Percentiles rank a stretch among this genome's conserved stretches.
These are phyloP conservation scores for Austroboletus novae-zelandiae DNA, from an alignment of 1,284 basidiomycete species.

Conservation along the genomic window DNA sequence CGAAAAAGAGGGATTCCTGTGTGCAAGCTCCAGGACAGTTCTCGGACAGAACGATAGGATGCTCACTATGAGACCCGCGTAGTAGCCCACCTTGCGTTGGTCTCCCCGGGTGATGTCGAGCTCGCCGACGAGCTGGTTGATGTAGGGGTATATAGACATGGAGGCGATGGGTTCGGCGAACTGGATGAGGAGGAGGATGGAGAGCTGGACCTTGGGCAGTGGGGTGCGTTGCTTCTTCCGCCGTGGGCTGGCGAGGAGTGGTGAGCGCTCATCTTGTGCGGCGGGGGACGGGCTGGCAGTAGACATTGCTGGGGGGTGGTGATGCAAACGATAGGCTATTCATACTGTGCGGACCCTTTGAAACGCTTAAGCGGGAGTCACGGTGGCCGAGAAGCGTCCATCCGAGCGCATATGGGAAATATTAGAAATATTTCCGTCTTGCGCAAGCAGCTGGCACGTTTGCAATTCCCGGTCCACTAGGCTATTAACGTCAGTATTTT, in stretches of 20 bases:
- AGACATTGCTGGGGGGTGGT: conserved; percentile 1
- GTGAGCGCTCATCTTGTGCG: conserved; percentile 9
- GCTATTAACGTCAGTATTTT: too few species aligned
- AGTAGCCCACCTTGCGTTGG: conserved; percentile 27
- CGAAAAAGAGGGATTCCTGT: conserved; percentile 73
- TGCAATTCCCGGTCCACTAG: too few species aligned
- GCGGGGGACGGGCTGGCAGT: background rate
- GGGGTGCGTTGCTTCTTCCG: conserved; percentile 15
- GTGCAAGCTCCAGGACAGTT: background rate
- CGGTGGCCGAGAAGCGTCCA: background rate
- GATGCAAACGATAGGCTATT: background rate
- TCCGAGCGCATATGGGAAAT: background rate
- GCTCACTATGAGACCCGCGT: conserved; percentile 26
- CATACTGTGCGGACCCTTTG: background rate
- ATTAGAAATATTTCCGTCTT: background rate
- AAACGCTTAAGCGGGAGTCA: background rate
- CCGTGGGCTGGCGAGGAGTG: conserved; percentile 2
- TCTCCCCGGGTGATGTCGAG: conserved; percentile 27
- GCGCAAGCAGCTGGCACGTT: background rate
- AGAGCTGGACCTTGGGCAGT: conserved; percentile 23
- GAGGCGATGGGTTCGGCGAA: conserved; percentile 26
- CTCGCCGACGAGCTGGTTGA: conserved; percentile 29
- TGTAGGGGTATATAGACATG: conserved; percentile 31
- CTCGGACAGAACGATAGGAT: background rate
- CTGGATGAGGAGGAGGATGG: conserved; percentile 21